A percentile compares a stretch with the other conserved stretches of the same genome.
These are phyloP conservation scores for Russula sp. DNA, from an alignment of 768 basidiomycete genomes.

Conservation along the genomic window DNA sequence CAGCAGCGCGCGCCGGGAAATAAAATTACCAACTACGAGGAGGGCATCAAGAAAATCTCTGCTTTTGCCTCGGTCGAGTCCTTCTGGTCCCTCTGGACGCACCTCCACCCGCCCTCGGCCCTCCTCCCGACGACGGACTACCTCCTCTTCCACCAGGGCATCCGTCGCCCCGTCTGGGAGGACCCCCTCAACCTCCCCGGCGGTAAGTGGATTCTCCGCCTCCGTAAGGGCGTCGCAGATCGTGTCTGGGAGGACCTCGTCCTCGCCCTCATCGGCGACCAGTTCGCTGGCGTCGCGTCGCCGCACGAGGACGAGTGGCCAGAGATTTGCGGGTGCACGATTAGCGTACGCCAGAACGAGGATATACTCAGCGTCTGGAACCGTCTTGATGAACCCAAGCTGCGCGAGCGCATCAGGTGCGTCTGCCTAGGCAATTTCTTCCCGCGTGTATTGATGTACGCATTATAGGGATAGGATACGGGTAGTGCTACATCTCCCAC, in stretches of 20 bases:
- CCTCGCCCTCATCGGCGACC: slow-evolving; percentile 82
- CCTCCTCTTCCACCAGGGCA: slow-evolving; percentile 79
- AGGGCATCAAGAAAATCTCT: slow-evolving; percentile 89
- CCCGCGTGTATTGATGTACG: not conserved
- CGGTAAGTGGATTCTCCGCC: slow-evolving; percentile 93
- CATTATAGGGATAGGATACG: slow-evolving; percentile 69
- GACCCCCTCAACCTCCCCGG: slow-evolving; percentile 83
- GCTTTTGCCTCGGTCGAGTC: slow-evolving; percentile 94
- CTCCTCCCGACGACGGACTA: slow-evolving; percentile 91
- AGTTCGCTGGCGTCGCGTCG: slow-evolving; percentile 68
- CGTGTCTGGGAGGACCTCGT: slow-evolving; percentile 89
- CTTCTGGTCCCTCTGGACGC: slow-evolving; percentile 92
- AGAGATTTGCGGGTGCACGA: slow-evolving; percentile 91
- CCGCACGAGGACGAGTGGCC: slow-evolving; percentile 50
- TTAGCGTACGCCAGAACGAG: slow-evolving; percentile 89
- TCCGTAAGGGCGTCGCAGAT: slow-evolving; percentile 87
- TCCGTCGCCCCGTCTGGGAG: slow-evolving; percentile 93
- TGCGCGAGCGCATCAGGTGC: slow-evolving; percentile 78
- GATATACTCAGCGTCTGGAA: slow-evolving; percentile 96
- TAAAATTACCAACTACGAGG: slow-evolving; percentile 87
- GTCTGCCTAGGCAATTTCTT: slow-evolving; percentile 28
- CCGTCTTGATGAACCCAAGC: slow-evolving; percentile 69
- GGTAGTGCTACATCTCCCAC: slow-evolving; percentile 65
- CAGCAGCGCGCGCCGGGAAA: slow-evolving; percentile 87
- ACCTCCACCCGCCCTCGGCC: slow-evolving; percentile 78